phyloP scores from a whole-genome alignment of 2,329 filamentous ascomycete species.

The Thermomyces lanuginosus region DNA sequence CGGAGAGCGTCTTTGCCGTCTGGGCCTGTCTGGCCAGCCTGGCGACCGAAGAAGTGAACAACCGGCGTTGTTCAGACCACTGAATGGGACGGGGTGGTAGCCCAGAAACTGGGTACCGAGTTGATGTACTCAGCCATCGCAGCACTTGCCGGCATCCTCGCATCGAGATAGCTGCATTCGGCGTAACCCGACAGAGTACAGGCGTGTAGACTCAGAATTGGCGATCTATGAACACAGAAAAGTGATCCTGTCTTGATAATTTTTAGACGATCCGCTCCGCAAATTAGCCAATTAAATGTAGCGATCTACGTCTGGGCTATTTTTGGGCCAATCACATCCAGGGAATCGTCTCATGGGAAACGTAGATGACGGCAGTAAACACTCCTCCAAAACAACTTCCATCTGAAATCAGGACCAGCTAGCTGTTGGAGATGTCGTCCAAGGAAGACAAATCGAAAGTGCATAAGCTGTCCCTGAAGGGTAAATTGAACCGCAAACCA shows the following conservation, averaged over 20 bases:
- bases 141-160: conserved; percentile 32
- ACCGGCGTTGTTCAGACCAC: conserved; percentile 11
- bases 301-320: too few relatives aligned
- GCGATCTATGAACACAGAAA: too few relatives aligned
- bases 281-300: too few relatives aligned
- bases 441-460: conserved; percentile 63
- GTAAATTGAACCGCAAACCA: conserved; percentile 11
- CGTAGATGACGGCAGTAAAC: conserved; percentile 24
- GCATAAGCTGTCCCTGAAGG: conserved; percentile 65
- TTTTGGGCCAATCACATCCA: too few relatives aligned
- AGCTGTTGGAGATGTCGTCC: conserved; percentile 29
- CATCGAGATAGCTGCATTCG: conserved; percentile 24
- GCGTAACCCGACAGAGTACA: too few relatives aligned
- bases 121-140: conserved; percentile 30
- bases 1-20: conserved; percentile 19
- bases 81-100: conserved; percentile 14
- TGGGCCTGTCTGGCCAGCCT: conserved; percentile 12
- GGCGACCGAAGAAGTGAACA: conserved; percentile 21
- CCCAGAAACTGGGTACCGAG: conserved; percentile 16
- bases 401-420: too few relatives aligned
- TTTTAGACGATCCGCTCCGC: too few relatives aligned
- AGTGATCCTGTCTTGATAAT: too few relatives aligned
- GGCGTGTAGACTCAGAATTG: too few relatives aligned
- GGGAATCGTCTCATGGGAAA: too few relatives aligned
- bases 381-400: conserved; percentile 10